A percentile compares a stretch with the other conserved stretches of the same genome.
These are phyloP conservation scores for Didymella arachidicola DNA, from an alignment of 2,329 filamentous ascomycete genomes.

Conservation along the genomic window DNA sequence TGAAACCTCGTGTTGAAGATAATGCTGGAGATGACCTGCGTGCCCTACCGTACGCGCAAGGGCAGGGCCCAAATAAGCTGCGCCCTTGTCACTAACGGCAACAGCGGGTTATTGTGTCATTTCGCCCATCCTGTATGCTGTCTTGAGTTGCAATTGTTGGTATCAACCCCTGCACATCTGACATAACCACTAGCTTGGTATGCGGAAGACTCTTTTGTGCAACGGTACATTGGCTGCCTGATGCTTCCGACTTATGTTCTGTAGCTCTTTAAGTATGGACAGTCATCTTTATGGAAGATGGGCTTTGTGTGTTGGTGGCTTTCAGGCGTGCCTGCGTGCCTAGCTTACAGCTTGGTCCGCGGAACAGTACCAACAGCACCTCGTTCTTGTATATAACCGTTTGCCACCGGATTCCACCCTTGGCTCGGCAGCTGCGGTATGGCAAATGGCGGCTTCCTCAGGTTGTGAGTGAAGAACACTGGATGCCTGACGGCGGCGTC, in stretches of 20 bases:
- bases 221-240: neutral
- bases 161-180: neutral
- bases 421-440: conserved; percentile 48
- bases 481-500: conserved; percentile 72
- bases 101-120: no score
- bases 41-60: neutral
- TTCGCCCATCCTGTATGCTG: no score
- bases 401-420: conserved; percentile 54
- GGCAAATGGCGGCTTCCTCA: conserved; percentile 64
- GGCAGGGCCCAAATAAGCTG: neutral
- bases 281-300: neutral
- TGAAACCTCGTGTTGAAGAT: neutral
- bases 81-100: no score
- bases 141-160: no score
- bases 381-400: conserved; percentile 52
- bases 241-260: neutral
- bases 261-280: neutral
- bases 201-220: neutral
- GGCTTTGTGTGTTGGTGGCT: neutral
- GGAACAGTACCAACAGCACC: neutral
- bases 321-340: no score
- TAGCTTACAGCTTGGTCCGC: conserved; percentile 41
- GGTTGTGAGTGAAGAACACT: conserved; percentile 75
- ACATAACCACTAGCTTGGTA: neutral
- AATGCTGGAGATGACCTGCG: no score